These are phyloP conservation scores for Cucumis melo DNA, from an alignment of 306 rosid genomes.

Conservation along the genomic window DNA sequence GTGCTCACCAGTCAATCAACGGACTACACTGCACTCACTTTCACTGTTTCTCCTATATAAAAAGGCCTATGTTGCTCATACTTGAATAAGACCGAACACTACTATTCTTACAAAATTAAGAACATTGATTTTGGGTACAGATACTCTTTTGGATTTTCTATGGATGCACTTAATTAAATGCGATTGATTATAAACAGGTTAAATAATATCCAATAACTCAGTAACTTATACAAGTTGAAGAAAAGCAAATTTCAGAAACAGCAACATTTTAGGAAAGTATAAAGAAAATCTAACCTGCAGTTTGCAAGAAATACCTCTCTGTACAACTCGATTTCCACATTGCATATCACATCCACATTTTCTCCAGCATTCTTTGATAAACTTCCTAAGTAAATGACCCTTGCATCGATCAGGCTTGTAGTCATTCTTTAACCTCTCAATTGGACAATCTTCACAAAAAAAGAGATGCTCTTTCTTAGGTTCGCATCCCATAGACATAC, in stretches of 20 bases:
- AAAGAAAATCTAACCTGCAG: slow-evolving; percentile 52
- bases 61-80: background rate
- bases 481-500: slow-evolving; percentile 28
- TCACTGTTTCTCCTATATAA: background rate
- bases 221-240: background rate
- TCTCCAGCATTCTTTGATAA: slow-evolving; percentile 93
- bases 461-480: slow-evolving; percentile 37
- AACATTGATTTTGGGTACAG: background rate
- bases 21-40: too few species aligned
- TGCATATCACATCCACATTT: slow-evolving; percentile 83
- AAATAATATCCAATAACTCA: background rate
- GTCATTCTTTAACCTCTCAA: slow-evolving; percentile 47
- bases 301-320: slow-evolving; percentile 65
- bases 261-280: slow-evolving; percentile 4
- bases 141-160: background rate
- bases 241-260: background rate
- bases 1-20: too few species aligned
- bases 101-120: background rate
- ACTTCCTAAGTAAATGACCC: slow-evolving; percentile 64
- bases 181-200: background rate
- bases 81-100: background rate
- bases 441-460: slow-evolving; percentile 66
- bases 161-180: background rate
- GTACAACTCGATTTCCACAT: slow-evolving; percentile 89
- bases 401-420: slow-evolving; percentile 43